A percentile compares a stretch with the other conserved stretches of the same genome.
Conservation (phyloP, 2,329 filamentous ascomycete species). For the Aspergillus fumigatus region DNA sequence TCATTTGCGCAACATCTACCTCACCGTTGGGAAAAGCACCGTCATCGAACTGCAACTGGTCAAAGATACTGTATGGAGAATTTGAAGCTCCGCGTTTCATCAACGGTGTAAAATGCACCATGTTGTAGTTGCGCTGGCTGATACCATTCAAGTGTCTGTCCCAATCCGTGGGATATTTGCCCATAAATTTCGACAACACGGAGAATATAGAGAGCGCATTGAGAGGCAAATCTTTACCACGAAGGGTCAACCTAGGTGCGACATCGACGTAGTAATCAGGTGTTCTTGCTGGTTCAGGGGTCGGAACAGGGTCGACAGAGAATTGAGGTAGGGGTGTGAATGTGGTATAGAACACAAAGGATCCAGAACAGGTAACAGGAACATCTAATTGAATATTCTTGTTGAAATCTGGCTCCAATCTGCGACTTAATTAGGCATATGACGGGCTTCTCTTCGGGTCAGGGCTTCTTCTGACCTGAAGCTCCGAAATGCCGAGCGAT, state of each 20-base stretch:
- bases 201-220: slow-evolving; percentile 89
- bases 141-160: slow-evolving; percentile 84
- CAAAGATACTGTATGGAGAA: slow-evolving; percentile 93
- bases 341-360: slow-evolving; percentile 91
- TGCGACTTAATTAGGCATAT: slow-evolving; percentile 20
- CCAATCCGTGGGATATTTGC: slow-evolving; percentile 84
- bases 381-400: slow-evolving; percentile 85
- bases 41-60: slow-evolving; percentile 84
- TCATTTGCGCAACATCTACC: slow-evolving; percentile 70
- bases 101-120: slow-evolving; percentile 96
- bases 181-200: slow-evolving; percentile 97
- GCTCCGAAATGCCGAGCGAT: slow-evolving; percentile 74
- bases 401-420: slow-evolving; percentile 89
- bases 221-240: slow-evolving; percentile 70
- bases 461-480: slow-evolving; percentile 65
- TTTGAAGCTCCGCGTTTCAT: slow-evolving; percentile 86
- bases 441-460: background rate
- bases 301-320: slow-evolving; percentile 51
- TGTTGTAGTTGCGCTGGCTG: slow-evolving; percentile 90
- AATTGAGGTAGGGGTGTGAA: slow-evolving; percentile 83
- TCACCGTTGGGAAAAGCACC: slow-evolving; percentile 79
- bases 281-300: slow-evolving; percentile 61
- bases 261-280: slow-evolving; percentile 90
- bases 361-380: slow-evolving; percentile 74
- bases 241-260: slow-evolving; percentile 71